Evolutionary conservation across 257 asterid species (phyloP).

Genomic region (Schizonepeta tenuifolia): DNA sequence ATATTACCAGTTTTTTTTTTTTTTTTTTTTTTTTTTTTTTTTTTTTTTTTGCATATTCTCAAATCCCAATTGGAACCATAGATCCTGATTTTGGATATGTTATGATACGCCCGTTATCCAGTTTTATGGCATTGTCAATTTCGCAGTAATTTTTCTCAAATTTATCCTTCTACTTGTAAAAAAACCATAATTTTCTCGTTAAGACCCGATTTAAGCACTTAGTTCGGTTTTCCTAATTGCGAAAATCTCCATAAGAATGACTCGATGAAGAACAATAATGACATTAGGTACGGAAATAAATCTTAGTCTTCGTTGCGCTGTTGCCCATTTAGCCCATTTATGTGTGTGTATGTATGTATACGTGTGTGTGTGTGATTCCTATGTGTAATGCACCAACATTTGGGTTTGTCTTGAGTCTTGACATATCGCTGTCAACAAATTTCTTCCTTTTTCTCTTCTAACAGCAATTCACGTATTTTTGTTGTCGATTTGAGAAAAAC

Average conservation of each 20-base stretch:
- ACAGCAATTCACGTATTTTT: neutral
- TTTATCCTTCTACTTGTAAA: neutral
- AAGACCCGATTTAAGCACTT: neutral
- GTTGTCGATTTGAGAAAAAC: slow-evolving; percentile 15
- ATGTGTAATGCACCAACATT: slow-evolving; percentile 37
- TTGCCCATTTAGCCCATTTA: neutral
- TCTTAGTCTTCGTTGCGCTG: neutral
- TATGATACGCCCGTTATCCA: neutral
- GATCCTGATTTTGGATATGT: neutral
- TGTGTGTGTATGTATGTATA: too few relatives aligned
- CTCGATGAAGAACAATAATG: slow-evolving; percentile 3
- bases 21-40: too few relatives aligned
- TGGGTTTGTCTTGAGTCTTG: too few relatives aligned
- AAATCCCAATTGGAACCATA: neutral
- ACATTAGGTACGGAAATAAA: neutral
- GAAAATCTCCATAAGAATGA: neutral
- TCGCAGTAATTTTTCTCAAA: neutral
- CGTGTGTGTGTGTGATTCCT: slow-evolving; percentile 23
- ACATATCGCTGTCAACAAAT: slow-evolving; percentile 29
- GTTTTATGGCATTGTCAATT: neutral
- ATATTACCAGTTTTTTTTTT: too few relatives aligned
- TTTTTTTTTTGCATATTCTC: too few relatives aligned
- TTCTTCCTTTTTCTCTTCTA: neutral
- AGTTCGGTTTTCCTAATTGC: neutral
- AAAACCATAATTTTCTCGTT: neutral